Evolutionary conservation across 352 stramenopile species (phyloP), one percentile per base, ranked within the genome.

Genomic region (Phytophthora chlamydospora): DNA sequence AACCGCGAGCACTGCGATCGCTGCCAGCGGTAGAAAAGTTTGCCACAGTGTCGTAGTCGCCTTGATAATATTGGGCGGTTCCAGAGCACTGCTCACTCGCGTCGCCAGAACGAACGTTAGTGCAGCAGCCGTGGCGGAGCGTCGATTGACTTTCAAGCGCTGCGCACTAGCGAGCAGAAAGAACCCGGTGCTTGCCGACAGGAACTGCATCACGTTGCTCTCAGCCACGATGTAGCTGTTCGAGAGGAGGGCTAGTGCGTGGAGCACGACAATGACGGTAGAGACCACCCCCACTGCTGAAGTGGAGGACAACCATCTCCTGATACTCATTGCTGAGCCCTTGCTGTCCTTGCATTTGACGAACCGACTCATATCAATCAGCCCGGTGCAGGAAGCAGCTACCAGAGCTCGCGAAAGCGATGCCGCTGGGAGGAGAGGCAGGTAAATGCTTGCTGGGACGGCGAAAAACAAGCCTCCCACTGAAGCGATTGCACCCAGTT

Each of bases 171-270:
- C 41, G 4, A 89, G 58, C 52, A 84, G 41, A 44, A 85, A 83
- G 38, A 83, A 71, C 1, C 83, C 83, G 0, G 65, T 73, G 6
- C 76, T 85, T 35, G 75, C 66, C 17, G 72, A 77, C 38, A 96
- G 52, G 43, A 93, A 96, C 19, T 79, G 70, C 66, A 93, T 85
- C 8, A 90, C 83, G 24, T 71, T 74, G 50, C 72, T 55, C 47
- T 96, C 86, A 7, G 81, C 71, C n/a, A 93, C 80, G 27, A 96
- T 90, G 62, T 89, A 96, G 71, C 84, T 94, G 58, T 96, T 96
- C 32, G 88, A 95, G 16, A 93, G 69, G 21, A 93, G 65, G 10
- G 76, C 75, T 13, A 92, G 58, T 12, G 71, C 60, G 50, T 94
- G 87, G 27, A 93, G 53, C 11, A 93, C 49, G 17, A 91, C 70